phyloP scores from a whole-genome alignment of 805 yeast species.

The Metschnikowia gruessii region DNA sequence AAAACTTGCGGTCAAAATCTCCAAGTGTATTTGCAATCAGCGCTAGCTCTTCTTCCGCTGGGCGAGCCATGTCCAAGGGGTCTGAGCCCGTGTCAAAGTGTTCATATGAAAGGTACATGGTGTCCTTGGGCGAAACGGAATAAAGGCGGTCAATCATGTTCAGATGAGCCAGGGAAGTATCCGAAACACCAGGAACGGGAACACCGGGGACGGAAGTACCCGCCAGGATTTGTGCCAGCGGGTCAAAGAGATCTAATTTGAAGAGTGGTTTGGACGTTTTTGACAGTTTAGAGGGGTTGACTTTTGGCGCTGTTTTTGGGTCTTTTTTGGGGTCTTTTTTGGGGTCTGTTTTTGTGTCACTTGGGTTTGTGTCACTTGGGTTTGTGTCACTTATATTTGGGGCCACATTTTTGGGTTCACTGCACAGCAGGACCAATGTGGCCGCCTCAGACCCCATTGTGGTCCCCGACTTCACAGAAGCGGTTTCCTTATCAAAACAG shows the following conservation, averaged over 20 bases:
- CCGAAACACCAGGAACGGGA: constrained; percentile 1
- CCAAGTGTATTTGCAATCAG: too few species aligned
- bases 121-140: constrained; percentile 41
- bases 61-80: not conserved
- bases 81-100: not conserved
- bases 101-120: constrained; percentile 27
- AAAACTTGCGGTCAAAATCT: too few species aligned
- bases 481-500: not conserved
- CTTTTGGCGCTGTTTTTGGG: too few species aligned
- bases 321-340: too few species aligned
- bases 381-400: too few species aligned
- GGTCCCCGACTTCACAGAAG: not conserved
- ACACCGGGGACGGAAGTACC: not conserved
- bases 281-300: too few species aligned
- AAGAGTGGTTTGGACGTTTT: constrained; percentile 10
- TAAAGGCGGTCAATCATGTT: constrained; percentile 30
- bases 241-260: constrained; percentile 10
- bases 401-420: constrained; percentile 1
- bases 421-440: constrained; percentile 6
- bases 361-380: too few species aligned
- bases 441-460: not conserved
- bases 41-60: not conserved
- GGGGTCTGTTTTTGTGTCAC: too few species aligned
- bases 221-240: not conserved
- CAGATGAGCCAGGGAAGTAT: constrained; percentile 6